Evolutionary conservation across 495 filamentous ascomycete genomes (phyloP), one percentile per base, ranked within the genome.

Genomic region (Podospora conica): DNA sequence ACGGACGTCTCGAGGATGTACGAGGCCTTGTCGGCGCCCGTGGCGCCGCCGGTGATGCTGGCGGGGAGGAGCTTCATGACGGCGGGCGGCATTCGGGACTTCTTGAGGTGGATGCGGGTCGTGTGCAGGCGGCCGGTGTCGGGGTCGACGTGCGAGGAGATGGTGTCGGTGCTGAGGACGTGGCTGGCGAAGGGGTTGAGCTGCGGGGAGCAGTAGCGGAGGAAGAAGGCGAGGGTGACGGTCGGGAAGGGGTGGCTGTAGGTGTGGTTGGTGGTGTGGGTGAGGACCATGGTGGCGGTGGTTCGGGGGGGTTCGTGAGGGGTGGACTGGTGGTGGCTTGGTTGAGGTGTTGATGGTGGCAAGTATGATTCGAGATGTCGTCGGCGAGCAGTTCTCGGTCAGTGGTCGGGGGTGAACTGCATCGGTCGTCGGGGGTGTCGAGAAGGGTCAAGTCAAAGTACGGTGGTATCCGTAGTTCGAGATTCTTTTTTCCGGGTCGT

Each of bases 181-280:
- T 99, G 95, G 69, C 85, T 90, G 66, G 90, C 89, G 79, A 97
- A 97, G 11, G 95, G 95, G 76, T 99, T 99, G 18, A 83, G 75
- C 63, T 81, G 77, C 24, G 81, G 80, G 21, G 79, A 81, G 69
- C 95, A 96, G 77, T 99, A 99, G 53, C 95, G 93, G 60, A 99
- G 91, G 83, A 97, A 98, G 85, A 97, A 99, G 79, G 95, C 95
- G 68, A 99, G 89, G 9, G 93, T 93, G 53, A 99, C 95, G 69
- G 82, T 81, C 66, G 92, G 88, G 78, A 95, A 96, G 70, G 91
- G 88, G 78, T 97, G 96, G 77, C 91, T 87, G 81, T 98, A 98
- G 78, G 86, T 88, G 77, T 91, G 95, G 75, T 84, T 85, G 75
- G 87, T 91, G 74, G 93, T 91, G 82, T 95, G 81, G 3, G 77